phyloP scores from a whole-genome alignment of 2,329 filamentous ascomycete genomes.

The Ophiostoma angusticollis region DNA sequence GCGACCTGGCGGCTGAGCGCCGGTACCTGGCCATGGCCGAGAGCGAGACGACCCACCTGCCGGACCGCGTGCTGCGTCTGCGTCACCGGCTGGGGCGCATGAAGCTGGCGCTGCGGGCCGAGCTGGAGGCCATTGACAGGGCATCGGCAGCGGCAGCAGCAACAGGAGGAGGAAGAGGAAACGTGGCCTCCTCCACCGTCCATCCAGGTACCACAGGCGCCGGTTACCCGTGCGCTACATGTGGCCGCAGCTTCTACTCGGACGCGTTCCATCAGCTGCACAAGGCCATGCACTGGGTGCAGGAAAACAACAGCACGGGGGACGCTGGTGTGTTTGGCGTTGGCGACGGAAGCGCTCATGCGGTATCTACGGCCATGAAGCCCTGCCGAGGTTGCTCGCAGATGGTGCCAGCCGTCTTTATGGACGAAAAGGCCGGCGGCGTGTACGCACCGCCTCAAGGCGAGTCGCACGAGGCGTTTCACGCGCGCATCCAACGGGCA shows the following conservation, averaged over 20 bases:
- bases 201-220: not conserved
- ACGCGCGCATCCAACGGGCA: slow-evolving; percentile 9
- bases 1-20: slow-evolving; percentile 35
- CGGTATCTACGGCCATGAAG: not conserved
- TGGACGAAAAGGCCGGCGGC: too few species aligned
- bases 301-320: not conserved
- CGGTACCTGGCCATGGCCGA: slow-evolving; percentile 37
- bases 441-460: slow-evolving; percentile 4
- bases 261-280: slow-evolving; percentile 12
- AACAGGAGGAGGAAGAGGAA: not conserved
- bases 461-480: slow-evolving; percentile 12
- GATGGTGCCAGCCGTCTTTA: slow-evolving; percentile 9
- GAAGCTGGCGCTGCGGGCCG: slow-evolving; percentile 51
- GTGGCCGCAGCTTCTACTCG: slow-evolving; percentile 9
- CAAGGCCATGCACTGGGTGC: slow-evolving; percentile 9
- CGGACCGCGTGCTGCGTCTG: slow-evolving; percentile 21
- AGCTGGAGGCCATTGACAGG: slow-evolving; percentile 57
- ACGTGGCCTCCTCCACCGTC: not conserved
- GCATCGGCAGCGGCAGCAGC: not conserved
- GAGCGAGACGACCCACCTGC: slow-evolving; percentile 34
- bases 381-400: slow-evolving; percentile 9
- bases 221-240: slow-evolving; percentile 3
- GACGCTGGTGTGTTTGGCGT: not conserved
- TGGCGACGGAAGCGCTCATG: not conserved
- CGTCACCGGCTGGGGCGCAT: slow-evolving; percentile 28